These are phyloP conservation scores for Asterella californica DNA, from an alignment of 225 moss, liverwort and hornwort species.

Conservation along the genomic window DNA sequence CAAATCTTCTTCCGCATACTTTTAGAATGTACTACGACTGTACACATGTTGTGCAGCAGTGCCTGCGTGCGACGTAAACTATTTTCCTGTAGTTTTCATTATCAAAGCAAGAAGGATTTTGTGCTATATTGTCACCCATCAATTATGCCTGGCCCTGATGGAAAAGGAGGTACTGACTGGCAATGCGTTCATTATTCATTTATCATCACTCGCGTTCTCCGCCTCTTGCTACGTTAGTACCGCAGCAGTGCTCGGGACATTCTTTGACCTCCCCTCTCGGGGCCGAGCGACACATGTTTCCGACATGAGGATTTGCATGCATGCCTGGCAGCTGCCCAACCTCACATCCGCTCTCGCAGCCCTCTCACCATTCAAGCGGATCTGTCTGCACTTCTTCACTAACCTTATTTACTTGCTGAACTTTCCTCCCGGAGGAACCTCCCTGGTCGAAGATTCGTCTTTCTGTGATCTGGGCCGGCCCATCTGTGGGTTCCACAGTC, in stretches of 20 bases:
- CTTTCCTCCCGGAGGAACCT: no score
- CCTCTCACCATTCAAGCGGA: not conserved
- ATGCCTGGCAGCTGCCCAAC: not conserved
- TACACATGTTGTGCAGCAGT: constrained; percentile 1
- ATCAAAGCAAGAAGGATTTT: constrained; percentile 4
- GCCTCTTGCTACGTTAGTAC: not conserved
- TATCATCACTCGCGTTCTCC: not conserved
- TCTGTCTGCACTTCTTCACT: not conserved
- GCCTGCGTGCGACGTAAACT: not conserved
- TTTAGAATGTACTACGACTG: not conserved
- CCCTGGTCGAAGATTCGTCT: not conserved
- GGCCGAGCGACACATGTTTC: not conserved
- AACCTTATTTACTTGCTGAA: no score
- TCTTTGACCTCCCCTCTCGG: not conserved
- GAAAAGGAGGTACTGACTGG: not conserved
- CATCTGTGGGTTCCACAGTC: not conserved
- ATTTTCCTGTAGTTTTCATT: constrained; percentile 9
- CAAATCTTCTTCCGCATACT: constrained; percentile 1
- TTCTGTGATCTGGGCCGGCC: no score
- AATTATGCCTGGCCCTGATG: not conserved
- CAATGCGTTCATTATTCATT: not conserved
- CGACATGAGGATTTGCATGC: not conserved
- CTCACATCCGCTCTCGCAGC: no score
- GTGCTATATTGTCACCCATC: not conserved
- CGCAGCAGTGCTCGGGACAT: no score